Conservation (phyloP, 208 protist genomes). For the Acanthamoeba triangularis region DNA sequence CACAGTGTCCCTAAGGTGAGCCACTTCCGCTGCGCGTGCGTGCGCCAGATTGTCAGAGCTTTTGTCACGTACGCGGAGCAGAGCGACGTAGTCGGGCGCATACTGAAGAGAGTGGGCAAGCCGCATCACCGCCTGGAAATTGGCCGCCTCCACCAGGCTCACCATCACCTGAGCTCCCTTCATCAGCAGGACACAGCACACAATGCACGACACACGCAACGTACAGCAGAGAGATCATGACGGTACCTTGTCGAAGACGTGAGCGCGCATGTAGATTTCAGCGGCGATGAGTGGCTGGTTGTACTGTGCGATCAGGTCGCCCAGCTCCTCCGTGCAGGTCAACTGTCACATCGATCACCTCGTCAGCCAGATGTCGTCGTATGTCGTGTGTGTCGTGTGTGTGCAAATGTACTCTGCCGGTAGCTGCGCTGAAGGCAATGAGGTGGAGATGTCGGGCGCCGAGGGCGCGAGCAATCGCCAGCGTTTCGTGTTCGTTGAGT, state of each 20-base stretch:
- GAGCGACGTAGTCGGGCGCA: background rate
- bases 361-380: background rate
- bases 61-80: background rate
- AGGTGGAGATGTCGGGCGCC: background rate
- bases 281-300: background rate
- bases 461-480: background rate
- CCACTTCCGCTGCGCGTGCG: background rate
- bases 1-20: background rate
- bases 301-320: background rate
- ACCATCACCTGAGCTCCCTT: background rate
- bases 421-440: background rate
- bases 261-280: background rate
- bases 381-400: background rate
- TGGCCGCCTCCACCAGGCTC: background rate
- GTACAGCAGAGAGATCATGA: background rate
- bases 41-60: background rate
- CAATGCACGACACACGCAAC: background rate
- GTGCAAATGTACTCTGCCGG: background rate
- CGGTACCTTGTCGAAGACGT: conserved; percentile 56
- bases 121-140: background rate
- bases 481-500: background rate
- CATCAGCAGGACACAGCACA: too few species aligned
- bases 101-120: background rate
- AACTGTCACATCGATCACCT: background rate
- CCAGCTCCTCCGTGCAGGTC: conserved; percentile 55